Conservation (phyloP, 257 asterid genomes). For the Ilex aquifolium region DNA sequence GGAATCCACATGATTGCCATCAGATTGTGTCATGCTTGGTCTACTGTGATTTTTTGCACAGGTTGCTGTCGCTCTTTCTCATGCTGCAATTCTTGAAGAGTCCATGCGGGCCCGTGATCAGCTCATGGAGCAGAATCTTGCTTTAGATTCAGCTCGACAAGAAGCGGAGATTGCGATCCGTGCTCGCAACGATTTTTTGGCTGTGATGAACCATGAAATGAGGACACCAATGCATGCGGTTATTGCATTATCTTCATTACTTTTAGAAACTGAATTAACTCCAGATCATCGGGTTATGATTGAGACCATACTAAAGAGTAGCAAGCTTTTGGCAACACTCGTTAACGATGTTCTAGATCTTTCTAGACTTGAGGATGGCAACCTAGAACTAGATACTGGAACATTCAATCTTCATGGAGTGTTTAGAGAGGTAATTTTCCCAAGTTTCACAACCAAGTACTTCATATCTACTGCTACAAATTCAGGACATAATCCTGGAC, state of each 20-base stretch:
- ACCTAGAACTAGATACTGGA: constrained; percentile 44
- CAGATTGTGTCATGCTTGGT: no score
- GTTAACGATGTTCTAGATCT: constrained; percentile 66
- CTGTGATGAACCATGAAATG: constrained; percentile 87
- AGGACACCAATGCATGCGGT: constrained; percentile 69
- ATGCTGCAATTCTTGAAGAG: constrained; percentile 77
- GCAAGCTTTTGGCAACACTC: constrained; percentile 63
- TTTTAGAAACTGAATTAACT: constrained; percentile 59
- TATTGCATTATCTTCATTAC: constrained; percentile 58
- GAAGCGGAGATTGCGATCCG: constrained; percentile 62
- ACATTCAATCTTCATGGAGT: constrained; percentile 48
- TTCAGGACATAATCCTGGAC: background rate
- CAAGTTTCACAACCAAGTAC: constrained; percentile 3
- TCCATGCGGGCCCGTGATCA: constrained; percentile 65
- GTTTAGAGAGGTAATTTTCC: constrained; percentile 44
- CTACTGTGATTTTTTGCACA: constrained; percentile 12
- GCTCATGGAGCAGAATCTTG: constrained; percentile 58
- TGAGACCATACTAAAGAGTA: constrained; percentile 67
- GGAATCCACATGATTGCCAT: no score
- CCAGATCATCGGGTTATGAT: constrained; percentile 67
- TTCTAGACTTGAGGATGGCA: constrained; percentile 75
- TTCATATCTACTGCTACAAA: background rate
- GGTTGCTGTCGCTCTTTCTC: constrained; percentile 89
- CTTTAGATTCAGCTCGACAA: constrained; percentile 51
- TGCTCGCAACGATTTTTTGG: constrained; percentile 61